Evolutionary conservation across 139 green algal species (phyloP), one percentile per base, ranked within the genome.

Genomic region (Astrephomene gubernaculifera): DNA sequence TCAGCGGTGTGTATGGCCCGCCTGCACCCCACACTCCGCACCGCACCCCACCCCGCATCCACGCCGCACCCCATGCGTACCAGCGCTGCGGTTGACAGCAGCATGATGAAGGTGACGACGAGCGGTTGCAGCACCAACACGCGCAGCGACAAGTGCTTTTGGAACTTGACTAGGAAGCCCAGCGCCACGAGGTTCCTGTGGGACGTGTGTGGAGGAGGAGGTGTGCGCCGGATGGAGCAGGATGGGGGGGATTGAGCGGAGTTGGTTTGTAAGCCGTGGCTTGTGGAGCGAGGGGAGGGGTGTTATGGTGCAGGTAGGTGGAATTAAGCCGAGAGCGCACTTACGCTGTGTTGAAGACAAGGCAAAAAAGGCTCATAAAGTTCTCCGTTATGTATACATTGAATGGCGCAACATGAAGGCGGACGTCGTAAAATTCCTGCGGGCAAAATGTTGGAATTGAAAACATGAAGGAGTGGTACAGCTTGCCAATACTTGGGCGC

Each of bases 51-150:
- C n/a, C n/a, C n/a, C n/a, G n/a, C n/a, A n/a, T n/a, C n/a, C n/a
- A n/a, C n/a, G n/a, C n/a, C n/a, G n/a, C n/a, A n/a, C n/a, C n/a
- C n/a, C n/a, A n/a, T n/a, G 0, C 85, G 33, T 43, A 89, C 88
- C 85, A 92, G 83, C 12, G 79, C 87, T 22, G 83, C 89, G 35
- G 89, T 90, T 19, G 85, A 88, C 21, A 88, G 60, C 38, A 93
- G 75, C 78, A 91, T 89, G 75, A 90, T 87, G 45, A 91, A 73
- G 0, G 89, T 90, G 29, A 93, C 86, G 24, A 93, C 78, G 31
- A 91, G 71, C 7, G 89, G 89, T 71, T 93, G 87, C 35, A 91
- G 87, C 52, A 93, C 89, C 70, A 91, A 72, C 75, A 90, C 87
- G 0, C 87, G 79, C 49, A 93, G 79, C 10, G 85, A 89, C 35